A percentile compares a stretch with the other conserved stretches of the same genome.
Conservation (phyloP, 345 rosid species). For the Corymbia maculata region DNA sequence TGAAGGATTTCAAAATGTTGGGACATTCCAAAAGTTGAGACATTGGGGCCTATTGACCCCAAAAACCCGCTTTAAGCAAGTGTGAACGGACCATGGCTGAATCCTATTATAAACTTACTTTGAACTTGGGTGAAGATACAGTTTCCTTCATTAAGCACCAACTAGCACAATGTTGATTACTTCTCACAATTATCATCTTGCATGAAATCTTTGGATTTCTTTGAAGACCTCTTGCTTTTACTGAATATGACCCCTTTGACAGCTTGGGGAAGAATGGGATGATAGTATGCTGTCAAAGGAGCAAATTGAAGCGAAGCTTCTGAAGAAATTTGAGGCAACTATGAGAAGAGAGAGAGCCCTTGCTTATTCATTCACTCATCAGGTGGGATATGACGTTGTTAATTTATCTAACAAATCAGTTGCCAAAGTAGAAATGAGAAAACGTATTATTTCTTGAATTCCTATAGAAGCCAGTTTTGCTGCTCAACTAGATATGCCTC, state of each 20-base stretch:
- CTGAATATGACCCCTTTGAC: conserved; percentile 7
- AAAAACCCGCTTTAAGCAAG: background rate
- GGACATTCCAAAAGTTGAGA: background rate
- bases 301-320: conserved; percentile 71
- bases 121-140: background rate
- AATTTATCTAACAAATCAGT: background rate
- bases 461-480: background rate
- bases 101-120: background rate
- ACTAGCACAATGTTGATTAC: background rate
- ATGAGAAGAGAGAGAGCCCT: conserved; percentile 90
- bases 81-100: background rate
- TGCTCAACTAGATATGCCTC: background rate
- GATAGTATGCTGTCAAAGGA: conserved; percentile 88
- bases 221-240: background rate
- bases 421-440: background rate
- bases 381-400: conserved; percentile 37
- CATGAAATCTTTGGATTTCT: background rate
- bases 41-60: background rate
- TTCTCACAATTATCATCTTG: background rate
- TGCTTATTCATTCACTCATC: conserved; percentile 89
- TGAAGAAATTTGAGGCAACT: conserved; percentile 83
- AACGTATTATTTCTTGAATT: background rate
- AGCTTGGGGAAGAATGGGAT: conserved; percentile 93
- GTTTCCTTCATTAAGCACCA: background rate
- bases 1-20: background rate